Conservation (phyloP, 352 stramenopile species). For the Phytophthora rubi region DNA sequence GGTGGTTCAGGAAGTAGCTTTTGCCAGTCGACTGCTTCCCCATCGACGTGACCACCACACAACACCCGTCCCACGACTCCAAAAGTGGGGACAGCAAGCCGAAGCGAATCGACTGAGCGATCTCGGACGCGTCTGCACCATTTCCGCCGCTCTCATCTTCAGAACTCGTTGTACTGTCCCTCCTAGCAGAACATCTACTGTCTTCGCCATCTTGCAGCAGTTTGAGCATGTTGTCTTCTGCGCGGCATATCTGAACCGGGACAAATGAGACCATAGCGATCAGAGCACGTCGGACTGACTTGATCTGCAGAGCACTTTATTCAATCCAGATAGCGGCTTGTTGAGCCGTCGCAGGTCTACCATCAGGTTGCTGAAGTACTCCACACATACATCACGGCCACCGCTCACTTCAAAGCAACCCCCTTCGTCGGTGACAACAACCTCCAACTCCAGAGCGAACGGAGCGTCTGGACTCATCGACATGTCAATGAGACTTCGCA, state of each 20-base stretch:
- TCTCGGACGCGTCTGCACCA: constrained; percentile 39
- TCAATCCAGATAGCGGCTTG: constrained; percentile 30
- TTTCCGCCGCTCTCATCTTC: not conserved
- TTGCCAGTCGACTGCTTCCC: constrained; percentile 76
- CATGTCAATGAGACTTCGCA: constrained; percentile 34
- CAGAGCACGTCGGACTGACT: constrained; percentile 10
- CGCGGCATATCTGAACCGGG: constrained; percentile 74
- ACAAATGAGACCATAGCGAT: constrained; percentile 59
- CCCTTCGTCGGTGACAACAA: constrained; percentile 2
- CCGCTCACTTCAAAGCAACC: not conserved
- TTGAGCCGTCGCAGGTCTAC: constrained; percentile 47
- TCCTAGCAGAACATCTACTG: not conserved
- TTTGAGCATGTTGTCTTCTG: constrained; percentile 58
- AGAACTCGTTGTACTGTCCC: not conserved
- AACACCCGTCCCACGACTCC: constrained; percentile 37
- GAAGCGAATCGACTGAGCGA: constrained; percentile 53
- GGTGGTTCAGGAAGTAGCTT: constrained; percentile 80
- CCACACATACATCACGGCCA: not conserved
- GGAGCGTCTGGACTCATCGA: constrained; percentile 11
- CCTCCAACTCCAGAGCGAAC: constrained; percentile 21
- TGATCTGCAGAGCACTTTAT: constrained; percentile 3
- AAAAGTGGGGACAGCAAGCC: constrained; percentile 39
- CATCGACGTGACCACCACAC: constrained; percentile 44
- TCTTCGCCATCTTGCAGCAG: constrained; percentile 52
- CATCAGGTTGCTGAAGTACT: constrained; percentile 55